Evolutionary conservation across 2,329 filamentous ascomycete genomes (phyloP), one percentile per base, ranked within the genome.

Genomic region (Botrytis galanthina): DNA sequence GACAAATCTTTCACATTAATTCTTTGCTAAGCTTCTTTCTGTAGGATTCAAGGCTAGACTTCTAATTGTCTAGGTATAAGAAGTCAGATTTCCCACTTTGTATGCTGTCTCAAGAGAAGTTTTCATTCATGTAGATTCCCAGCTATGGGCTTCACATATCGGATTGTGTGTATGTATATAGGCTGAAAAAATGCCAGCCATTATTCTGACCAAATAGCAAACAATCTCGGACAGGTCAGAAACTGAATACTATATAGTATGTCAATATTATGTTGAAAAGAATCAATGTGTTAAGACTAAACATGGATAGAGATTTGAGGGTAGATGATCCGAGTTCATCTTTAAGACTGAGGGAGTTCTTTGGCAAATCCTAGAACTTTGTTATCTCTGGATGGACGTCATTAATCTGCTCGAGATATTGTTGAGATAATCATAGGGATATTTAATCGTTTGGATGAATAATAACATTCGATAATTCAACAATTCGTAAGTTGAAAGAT

Each of bases 241-340:
- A n/a, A 3, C 0, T n/a, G 10, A 51, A 16, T 2, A 3, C 1
- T n/a, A n/a, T n/a, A 16, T 2, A 14, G 48, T 1, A 16, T n/a
- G 12, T n/a, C 48, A n/a, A 6, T n/a, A 3, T 12, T 51, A 26
- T n/a, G 12, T 4, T 7, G 0, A n/a, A n/a, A 51, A 7, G 2
- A 5, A 16, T 51, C 5, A 14, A 7, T 51, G 16, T 12, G 10
- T 14, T 5, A 51, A 51, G 12, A 51, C 1, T n/a, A 16, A 12
- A 14, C 5, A 51, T 10, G 7, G 26, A 51, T 12, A 9, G 1
- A 14, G 4, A n/a, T 14, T 2, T 6, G 2, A 51, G 12, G 26
- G 12, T 5, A 4, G 5, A 6, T 7, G 0, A 16, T 51, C 48
- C 12, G 26, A 51, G 48, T n/a, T n/a, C 48, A n/a, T n/a, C 26